phyloP scores from a whole-genome alignment of 2,329 filamentous ascomycete genomes.

The Fusarium buxicola region DNA sequence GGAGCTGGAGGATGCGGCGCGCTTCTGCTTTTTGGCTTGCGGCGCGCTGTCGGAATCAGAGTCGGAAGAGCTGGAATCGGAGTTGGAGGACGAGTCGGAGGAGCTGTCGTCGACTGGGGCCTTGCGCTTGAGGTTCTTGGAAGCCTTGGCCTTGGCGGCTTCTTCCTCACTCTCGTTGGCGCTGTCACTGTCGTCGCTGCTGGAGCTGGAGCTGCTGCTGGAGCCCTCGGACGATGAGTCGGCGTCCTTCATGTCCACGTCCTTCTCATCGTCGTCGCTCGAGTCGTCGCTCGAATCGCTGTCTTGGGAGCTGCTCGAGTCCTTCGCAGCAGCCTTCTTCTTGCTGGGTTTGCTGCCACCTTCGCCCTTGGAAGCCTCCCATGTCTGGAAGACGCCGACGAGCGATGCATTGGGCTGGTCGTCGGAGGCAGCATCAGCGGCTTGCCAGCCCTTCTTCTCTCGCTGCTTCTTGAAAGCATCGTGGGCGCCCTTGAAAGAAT shows the following conservation, averaged over 20 bases:
- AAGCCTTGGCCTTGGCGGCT: conserved; percentile 33
- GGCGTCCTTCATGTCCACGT: conserved; percentile 62
- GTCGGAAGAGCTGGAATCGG: conserved; percentile 47
- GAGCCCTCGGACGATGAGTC: conserved; percentile 52
- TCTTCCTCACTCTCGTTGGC: conserved; percentile 43
- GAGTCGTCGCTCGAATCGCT: conserved; percentile 46
- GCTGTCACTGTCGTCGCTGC: conserved; percentile 40
- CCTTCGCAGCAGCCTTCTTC: conserved; percentile 39
- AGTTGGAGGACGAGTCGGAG: conserved; percentile 54
- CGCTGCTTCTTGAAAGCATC: conserved; percentile 73
- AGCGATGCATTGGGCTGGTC: conserved; percentile 54
- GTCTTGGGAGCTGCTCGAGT: conserved; percentile 22
- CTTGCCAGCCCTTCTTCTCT: conserved; percentile 62
- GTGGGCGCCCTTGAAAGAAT: conserved; percentile 72
- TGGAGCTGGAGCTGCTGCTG: conserved; percentile 45
- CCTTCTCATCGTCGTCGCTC: conserved; percentile 49
- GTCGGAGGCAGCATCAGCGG: conserved; percentile 35
- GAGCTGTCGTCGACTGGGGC: conserved; percentile 49
- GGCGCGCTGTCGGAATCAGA: conserved; percentile 57
- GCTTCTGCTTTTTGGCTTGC: conserved; percentile 65
- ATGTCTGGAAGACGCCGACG: conserved; percentile 62
- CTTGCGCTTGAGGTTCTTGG: conserved; percentile 56
- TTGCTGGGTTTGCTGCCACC: conserved; percentile 37
- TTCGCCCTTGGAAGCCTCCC: conserved; percentile 53
- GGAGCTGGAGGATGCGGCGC: conserved; percentile 35